Conservation (phyloP, 2,329 filamentous ascomycete genomes). For the Phyllosticta ampelicida region DNA sequence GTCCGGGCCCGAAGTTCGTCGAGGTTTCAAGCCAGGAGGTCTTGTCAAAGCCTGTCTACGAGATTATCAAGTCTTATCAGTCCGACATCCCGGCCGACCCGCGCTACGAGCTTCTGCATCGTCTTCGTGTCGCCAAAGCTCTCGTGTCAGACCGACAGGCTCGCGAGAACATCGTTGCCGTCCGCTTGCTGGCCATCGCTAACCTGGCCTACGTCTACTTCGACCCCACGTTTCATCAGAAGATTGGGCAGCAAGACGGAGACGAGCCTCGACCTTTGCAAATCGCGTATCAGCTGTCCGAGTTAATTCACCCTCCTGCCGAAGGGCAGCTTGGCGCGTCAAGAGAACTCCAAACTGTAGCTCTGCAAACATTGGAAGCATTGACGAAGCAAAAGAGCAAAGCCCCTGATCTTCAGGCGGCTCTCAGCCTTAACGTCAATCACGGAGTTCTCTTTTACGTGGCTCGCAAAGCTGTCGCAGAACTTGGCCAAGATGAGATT, state of each 20-base stretch:
- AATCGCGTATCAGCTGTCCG: conserved; percentile 81
- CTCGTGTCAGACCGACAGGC: conserved; percentile 54
- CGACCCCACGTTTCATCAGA: conserved; percentile 74
- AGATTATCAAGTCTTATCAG: conserved; percentile 31
- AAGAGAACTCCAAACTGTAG: conserved; percentile 68
- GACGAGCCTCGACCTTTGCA: conserved; percentile 86
- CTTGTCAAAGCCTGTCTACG: conserved; percentile 29
- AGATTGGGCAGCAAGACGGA: conserved; percentile 73
- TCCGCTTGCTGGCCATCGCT: conserved; percentile 75
- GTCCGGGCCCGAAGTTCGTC: conserved; percentile 33
- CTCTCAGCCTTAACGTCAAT: conserved; percentile 91
- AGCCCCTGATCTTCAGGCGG: conserved; percentile 70
- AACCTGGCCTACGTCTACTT: conserved; percentile 84
- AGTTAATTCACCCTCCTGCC: conserved; percentile 75
- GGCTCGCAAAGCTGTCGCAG: conserved; percentile 78
- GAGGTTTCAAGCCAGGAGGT: conserved; percentile 50
- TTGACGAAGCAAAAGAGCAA: conserved; percentile 69
- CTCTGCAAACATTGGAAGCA: conserved; percentile 73
- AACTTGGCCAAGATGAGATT: conserved; percentile 48
- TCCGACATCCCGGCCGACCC: conserved; percentile 58
- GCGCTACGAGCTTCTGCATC: conserved; percentile 77
- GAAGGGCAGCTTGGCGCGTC: conserved; percentile 59
- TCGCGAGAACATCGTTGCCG: conserved; percentile 65
- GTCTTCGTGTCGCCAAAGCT: conserved; percentile 73
- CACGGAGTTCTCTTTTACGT: conserved; percentile 92